Base-by-base conservation (phyloP, 1,139 yeast species). In the Geotrichum bryndzae region DNA sequence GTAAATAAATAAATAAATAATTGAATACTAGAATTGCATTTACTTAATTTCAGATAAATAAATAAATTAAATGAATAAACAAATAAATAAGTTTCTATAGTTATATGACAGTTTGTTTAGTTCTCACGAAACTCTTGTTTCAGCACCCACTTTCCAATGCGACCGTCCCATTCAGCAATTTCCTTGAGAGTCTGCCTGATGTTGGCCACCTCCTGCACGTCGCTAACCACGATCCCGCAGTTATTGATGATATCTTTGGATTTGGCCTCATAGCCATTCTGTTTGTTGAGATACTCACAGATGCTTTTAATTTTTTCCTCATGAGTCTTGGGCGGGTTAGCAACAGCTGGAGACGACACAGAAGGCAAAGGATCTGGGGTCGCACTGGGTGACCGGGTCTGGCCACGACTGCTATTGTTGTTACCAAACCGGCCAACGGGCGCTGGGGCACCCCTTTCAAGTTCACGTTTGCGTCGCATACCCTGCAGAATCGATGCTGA, bases 171-270 rank as follows among this genome's bases (percentile, higher is more conserved):
- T 0, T 70, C 74, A 4, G 96, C 90, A 22, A 90, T 82, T 60
- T 84, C 82, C 62, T 84, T 80, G 60, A 92, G 72, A 81, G 91
- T 80, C 1, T 89, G 85, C 57, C 96, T 76, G 25, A 89, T 79
- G 63, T 83, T 76, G 1, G 87, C 79, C 56, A 89, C 82, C 53
- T 87, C 88, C 60, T 80, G 80, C 29, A 81, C 83, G 53, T 83
- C 80, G 5, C 74, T 75, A 29, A 86, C 73, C 57, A 76, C 72
- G 45, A 86, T 72, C 3, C 81, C 76, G 57, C 86, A 73, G 57
- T 78, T 73, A n/a, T 74, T 73, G 46, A 90, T 75, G 7, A 92
- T 83, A 7, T 82, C 83, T 13, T 81, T 79, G 0, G 96, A 73
- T 35, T 73, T 72, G 23, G 80, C 76, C 61, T 73, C 74, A 18